Conservation (phyloP, 148 eudicot species). For the Salicornia ramosissima region DNA sequence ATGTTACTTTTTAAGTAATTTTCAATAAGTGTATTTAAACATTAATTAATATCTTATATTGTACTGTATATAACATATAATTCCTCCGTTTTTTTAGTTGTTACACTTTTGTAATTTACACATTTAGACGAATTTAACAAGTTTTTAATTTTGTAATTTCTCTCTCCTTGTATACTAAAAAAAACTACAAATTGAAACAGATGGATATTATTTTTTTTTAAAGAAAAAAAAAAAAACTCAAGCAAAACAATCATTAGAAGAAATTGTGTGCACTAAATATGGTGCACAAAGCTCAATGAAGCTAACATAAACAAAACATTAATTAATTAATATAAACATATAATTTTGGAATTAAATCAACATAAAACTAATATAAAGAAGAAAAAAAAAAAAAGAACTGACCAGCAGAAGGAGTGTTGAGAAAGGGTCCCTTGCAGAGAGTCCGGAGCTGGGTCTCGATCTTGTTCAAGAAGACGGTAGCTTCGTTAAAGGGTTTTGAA, state of each 20-base stretch:
- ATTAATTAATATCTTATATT: no score
- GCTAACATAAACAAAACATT: not conserved
- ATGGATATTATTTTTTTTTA: no score
- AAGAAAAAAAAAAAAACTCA: no score
- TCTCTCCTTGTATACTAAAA: no score
- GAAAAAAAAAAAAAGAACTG: not conserved
- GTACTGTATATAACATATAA: no score
- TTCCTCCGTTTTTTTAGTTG: no score
- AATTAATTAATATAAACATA: not conserved
- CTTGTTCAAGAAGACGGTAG: constrained; percentile 62
- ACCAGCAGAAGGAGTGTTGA: constrained; percentile 30
- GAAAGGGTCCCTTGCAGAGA: constrained; percentile 58
- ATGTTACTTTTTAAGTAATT: no score
- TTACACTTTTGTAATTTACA: no score
- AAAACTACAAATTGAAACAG: no score
- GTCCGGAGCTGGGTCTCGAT: constrained; percentile 58
- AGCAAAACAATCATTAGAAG: constrained; percentile 25
- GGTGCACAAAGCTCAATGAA: constrained; percentile 29
- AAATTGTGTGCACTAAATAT: not conserved
- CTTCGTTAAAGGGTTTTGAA: constrained; percentile 88
- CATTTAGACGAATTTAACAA: no score
- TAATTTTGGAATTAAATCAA: not conserved
- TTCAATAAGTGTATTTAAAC: no score
- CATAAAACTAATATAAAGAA: rapidly evolving
- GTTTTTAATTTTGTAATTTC: no score